Evolutionary conservation across 2,329 filamentous ascomycete species (phyloP).

Genomic region (Zymoseptoria ardabiliae): DNA sequence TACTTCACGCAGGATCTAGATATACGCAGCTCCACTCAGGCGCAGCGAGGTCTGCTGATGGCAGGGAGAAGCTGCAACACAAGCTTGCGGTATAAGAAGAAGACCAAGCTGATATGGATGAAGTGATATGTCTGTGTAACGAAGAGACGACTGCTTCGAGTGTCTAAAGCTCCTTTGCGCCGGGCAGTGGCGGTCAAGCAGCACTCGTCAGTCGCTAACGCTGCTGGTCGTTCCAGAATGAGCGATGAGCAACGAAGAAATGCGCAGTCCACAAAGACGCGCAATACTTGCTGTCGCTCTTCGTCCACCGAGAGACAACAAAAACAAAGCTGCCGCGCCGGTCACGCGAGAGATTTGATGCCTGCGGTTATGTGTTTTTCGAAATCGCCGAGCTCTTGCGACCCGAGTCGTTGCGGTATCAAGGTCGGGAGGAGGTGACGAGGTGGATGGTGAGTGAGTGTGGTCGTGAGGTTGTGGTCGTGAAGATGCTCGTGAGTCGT

Average conservation of each 20-base stretch:
- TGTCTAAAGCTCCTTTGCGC: neutral
- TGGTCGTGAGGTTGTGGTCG: neutral
- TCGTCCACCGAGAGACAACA: neutral
- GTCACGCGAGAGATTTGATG: conserved; percentile 6
- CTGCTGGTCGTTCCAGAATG: neutral
- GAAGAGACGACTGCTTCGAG: neutral
- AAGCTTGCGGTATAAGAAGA: neutral
- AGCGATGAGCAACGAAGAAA: neutral
- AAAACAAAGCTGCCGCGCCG: conserved; percentile 3
- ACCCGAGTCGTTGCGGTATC: neutral
- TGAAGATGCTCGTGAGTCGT: neutral
- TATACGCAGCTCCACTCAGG: conserved; percentile 4
- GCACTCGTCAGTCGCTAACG: neutral
- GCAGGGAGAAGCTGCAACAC: neutral
- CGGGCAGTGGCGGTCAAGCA: neutral
- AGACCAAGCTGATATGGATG: neutral
- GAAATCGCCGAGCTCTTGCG: neutral
- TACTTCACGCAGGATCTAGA: conserved; percentile 19
- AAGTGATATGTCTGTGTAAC: neutral
- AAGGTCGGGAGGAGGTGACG: neutral
- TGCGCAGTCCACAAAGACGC: neutral
- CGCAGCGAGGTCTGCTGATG: neutral
- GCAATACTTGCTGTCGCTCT: neutral
- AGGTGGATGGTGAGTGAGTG: neutral
- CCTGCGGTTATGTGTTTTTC: neutral